Base-by-base conservation (phyloP, 345 rosid species). In the Moricandia moricandioides region DNA sequence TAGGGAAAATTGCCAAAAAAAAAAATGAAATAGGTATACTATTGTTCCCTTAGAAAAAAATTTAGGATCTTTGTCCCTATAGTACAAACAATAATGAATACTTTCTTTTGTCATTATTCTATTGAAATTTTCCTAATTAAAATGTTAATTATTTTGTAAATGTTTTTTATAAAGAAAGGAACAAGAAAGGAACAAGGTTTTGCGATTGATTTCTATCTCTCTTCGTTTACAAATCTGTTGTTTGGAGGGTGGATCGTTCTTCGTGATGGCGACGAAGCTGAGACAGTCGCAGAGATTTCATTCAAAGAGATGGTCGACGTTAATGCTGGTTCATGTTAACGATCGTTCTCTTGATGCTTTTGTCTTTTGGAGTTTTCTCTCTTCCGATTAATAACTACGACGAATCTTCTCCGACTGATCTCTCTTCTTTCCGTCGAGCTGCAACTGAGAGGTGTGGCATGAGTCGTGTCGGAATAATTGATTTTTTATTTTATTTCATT, bases 311-410 rank as follows among this genome's bases (percentile, higher is more conserved):
- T 82, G 86, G 89, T 85, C 93, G 77, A 78, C 86, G 47, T 17
- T 79, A 58, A 88, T 70, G 78, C 73, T 86, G 55, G 91, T 82
- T 37, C 39, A 76, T 85, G 89, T 76, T 91, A 60, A 83, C 95
- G 26, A 63, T 89, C 61, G 89, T 85, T 79, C 82, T 91, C 3
- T 84, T 91, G 54, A 75, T 91, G 84, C 88, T 90, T 68, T 80
- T 88, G 82, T 93, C 83, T 52, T 77, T 90, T 57, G 95, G 96
- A 30, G 81, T 88, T 63, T 84, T 90, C 78, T 88, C 89, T 63
- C 88, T 89, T 26, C 90, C 92, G 6, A 70, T 88, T 8, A 75
- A 75, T 62, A 80, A 65, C 61, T 72, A 66, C 70, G 89, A 84
- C 6, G 90, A 82, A 67, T 72, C 87, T 54, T n/a, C 86, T 56